phyloP scores from a whole-genome alignment of 805 yeast genomes.

The Suhomyces kilbournensis region DNA sequence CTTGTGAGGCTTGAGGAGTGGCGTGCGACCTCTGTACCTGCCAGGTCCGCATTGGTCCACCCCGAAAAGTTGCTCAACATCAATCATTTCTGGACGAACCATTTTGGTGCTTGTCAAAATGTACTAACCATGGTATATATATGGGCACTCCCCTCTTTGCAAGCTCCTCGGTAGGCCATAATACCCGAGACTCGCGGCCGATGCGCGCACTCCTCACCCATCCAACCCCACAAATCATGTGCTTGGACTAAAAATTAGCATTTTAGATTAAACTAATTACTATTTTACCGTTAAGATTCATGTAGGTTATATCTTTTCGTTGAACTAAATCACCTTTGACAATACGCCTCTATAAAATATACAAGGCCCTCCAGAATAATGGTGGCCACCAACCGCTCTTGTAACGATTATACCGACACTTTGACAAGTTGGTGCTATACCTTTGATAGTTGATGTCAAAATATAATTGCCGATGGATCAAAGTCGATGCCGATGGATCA shows the following conservation, averaged over 20 bases:
- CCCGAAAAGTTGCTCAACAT: conserved; percentile 14
- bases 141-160: not conserved
- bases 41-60: conserved; percentile 14
- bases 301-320: not conserved
- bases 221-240: not conserved
- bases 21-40: conserved; percentile 20
- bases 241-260: not conserved
- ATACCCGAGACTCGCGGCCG: not conserved
- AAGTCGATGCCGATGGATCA: conserved; percentile 33
- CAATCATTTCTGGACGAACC: not conserved
- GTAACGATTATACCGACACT: conserved; percentile 22
- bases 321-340: not conserved
- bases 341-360: conserved; percentile 5
- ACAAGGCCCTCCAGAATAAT: conserved; percentile 34
- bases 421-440: conserved; percentile 31
- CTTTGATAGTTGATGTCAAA: conserved; percentile 30
- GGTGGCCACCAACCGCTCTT: conserved; percentile 28
- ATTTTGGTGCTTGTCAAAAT: not conserved
- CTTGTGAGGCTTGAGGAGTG: conserved; percentile 29
- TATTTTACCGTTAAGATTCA: no score
- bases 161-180: not conserved
- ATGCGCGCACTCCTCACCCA: not conserved
- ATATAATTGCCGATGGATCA: conserved; percentile 33
- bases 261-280: no score
- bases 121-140: not conserved